Base-by-base conservation (phyloP, 495 filamentous ascomycete species). In the Penicillium cataractarum region DNA sequence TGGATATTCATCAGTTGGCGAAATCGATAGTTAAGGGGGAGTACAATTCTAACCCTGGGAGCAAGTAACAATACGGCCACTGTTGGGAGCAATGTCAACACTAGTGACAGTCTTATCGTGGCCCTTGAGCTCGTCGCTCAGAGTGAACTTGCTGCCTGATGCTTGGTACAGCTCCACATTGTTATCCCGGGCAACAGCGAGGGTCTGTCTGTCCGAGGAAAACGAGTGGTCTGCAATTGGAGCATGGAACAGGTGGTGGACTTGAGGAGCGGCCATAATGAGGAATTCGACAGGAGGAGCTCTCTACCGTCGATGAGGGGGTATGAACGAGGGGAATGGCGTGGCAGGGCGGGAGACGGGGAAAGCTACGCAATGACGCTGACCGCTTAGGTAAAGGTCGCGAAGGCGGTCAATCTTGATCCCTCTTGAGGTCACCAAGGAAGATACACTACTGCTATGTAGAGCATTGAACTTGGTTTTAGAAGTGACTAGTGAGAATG, bases 211-310 rank as follows among this genome's bases (percentile, higher is more conserved):
- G 77, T 99, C 95, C 40, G 92, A 87, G 57, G 92, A 97, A 84
- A 98, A 99, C 24, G 95, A 97, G 78, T 99, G 95, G 79, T 99
- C 95, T 42, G 93, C 90, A 70, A 99, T 97, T 65, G 94, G 92
- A 63, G 90, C 86, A 77, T 99, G 92, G 79, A 98, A 98, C 57
- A 99, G 91, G 71, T 97, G 95, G 77, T 99, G 92, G 54, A 94
- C 90, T 80, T 98, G 92, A 60, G 94, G 91, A 61, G 88, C 67
- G 49, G 90, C 82, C 94, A 97, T 98, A 67, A 51, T 82, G 50
- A 31, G 19, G 40, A 42, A n/a, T 60, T 71, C 76, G 91, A 91
- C 94, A 97, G 95, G 95, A 99, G 94, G 86, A 90, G 86, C 93
- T 97, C 96, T 99, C 95, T 89, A 99, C 95, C 97, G 96, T 86